Base-by-base conservation (phyloP, 768 basidiomycete genomes). In the Suillus clintonianus region DNA sequence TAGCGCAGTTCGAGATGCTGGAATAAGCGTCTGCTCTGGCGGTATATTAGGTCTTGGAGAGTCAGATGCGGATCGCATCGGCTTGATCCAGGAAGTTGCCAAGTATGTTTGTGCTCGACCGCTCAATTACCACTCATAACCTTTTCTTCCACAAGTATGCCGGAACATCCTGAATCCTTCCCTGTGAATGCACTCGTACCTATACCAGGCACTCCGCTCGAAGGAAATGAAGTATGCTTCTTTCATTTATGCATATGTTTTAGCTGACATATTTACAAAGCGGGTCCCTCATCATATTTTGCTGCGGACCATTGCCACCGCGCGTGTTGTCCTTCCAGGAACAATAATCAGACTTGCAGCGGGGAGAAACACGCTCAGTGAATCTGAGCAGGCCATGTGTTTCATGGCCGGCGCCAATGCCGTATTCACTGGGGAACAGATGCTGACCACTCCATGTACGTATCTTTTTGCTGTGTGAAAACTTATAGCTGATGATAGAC, bases 391-490 rank as follows among this genome's bases (percentile, higher is more conserved):
- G 74, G 95, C 91, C 8, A 95, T 99, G 91, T 95, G 94, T 72
- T 99, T 99, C 80, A 91, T 99, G 92, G 95, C 97, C 1, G 97
- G 97, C 27, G 97, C 96, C 24, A 99, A 99, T 72, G 97, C 97
- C 24, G 90, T 99, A 65, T 99, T 99, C 76, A 99, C 97, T n/a
- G 97, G 96, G 48, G 97, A 98, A 73, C 84, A 89, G 69, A 99
- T 99, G 97, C 77, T 99, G 68, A 99, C 97, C 14, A 99, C 97
- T 15, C 95, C 96, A 53, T 97, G 95, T 91, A 71, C 79, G 92
- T 82, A 37, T 34, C 58, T 63, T 53, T 48, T 54, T 14, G 60
- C 5, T 60, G 17, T 62, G 57, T 32, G 19, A 17, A 15, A 47
- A 17, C 50, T 55, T 48, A 53, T 13, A 62, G n/a, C 55, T 67